A percentile compares a stretch with the other conserved stretches of the same genome.
phyloP scores from a whole-genome alignment of 2,329 filamentous ascomycete species.

The Atkinsonella hypoxylon region DNA sequence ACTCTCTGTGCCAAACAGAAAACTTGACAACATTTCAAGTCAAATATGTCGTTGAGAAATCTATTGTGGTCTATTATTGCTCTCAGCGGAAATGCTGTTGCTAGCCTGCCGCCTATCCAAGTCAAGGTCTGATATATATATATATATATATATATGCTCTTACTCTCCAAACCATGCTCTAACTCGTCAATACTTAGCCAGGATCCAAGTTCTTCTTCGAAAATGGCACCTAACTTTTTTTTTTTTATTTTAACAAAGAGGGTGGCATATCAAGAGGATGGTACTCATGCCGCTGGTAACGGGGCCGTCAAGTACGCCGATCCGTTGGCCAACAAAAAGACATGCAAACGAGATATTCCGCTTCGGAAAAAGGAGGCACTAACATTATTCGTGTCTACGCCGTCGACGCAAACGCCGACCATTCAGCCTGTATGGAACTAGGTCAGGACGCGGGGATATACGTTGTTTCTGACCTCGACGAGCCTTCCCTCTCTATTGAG shows the following conservation, averaged over 20 bases:
- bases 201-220: constrained; percentile 83
- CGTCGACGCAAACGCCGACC: constrained; percentile 66
- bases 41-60: too few species aligned
- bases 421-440: constrained; percentile 73
- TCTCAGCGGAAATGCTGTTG: too few species aligned
- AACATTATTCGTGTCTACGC: constrained; percentile 95
- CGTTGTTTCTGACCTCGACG: constrained; percentile 79
- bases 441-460: constrained; percentile 85
- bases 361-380: constrained; percentile 66
- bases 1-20: too few species aligned
- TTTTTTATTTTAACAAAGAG: constrained; percentile 86
- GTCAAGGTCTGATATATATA: too few species aligned
- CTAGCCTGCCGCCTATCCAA: too few species aligned
- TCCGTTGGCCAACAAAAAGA: constrained; percentile 59
- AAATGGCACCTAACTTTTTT: constrained; percentile 52
- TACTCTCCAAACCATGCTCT: too few species aligned
- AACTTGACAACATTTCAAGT: too few species aligned
- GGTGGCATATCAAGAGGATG: constrained; percentile 87
- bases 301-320: constrained; percentile 55
- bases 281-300: constrained; percentile 38
- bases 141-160: too few species aligned
- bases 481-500: constrained; percentile 75
- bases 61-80: too few species aligned
- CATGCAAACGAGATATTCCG: constrained; percentile 78
- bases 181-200: constrained; percentile 19